Percentiles rank a stretch among this genome's conserved stretches.
These are phyloP conservation scores for Barnettozyma pratensis DNA, from an alignment of 805 yeast genomes.

Conservation along the genomic window DNA sequence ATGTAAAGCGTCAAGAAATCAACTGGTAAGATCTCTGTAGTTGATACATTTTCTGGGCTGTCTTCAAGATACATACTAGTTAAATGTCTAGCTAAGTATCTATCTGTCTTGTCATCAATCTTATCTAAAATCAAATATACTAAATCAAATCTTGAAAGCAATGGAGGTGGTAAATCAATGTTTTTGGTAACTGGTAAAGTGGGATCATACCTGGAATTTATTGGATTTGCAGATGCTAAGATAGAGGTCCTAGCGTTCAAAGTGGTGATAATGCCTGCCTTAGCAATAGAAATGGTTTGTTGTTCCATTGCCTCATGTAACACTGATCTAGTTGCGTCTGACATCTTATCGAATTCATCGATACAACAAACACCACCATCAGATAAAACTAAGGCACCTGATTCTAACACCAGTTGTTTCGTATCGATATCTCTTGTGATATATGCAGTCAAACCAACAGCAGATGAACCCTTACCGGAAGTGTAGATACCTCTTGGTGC, in stretches of 20 bases:
- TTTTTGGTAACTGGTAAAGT: conserved; percentile 89
- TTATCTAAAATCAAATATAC: conserved; percentile 90
- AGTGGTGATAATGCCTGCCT: conserved; percentile 97
- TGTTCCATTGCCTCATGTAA: conserved; percentile 99
- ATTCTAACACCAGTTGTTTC: conserved; percentile 85
- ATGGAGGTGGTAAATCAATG: conserved; percentile 94
- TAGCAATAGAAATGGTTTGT: conserved; percentile 96
- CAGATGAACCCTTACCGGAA: conserved; percentile 98
- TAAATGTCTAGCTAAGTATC: conserved; percentile 84
- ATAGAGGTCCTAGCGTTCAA: conserved; percentile 94
- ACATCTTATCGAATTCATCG: conserved; percentile 98
- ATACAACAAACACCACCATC: conserved; percentile 99
- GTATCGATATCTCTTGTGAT: conserved; percentile 93
- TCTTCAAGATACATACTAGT: conserved; percentile 92
- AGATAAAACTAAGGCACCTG: conserved; percentile 93
- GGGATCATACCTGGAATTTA: conserved; percentile 94
- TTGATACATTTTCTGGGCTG: conserved; percentile 64
- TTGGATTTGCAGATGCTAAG: conserved; percentile 95
- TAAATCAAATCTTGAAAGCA: conserved; percentile 89
- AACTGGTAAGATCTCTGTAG: conserved; percentile 69
- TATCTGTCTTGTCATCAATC: conserved; percentile 80
- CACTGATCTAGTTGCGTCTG: conserved; percentile 89
- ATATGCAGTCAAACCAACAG: conserved; percentile 97
- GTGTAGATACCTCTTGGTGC: conserved; percentile 98
- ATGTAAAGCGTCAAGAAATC: conserved; percentile 86